Percentiles rank a stretch among this genome's conserved stretches.
These are phyloP conservation scores for Claviceps digitariae DNA, from an alignment of 2,329 filamentous ascomycete species.

Conservation along the genomic window DNA sequence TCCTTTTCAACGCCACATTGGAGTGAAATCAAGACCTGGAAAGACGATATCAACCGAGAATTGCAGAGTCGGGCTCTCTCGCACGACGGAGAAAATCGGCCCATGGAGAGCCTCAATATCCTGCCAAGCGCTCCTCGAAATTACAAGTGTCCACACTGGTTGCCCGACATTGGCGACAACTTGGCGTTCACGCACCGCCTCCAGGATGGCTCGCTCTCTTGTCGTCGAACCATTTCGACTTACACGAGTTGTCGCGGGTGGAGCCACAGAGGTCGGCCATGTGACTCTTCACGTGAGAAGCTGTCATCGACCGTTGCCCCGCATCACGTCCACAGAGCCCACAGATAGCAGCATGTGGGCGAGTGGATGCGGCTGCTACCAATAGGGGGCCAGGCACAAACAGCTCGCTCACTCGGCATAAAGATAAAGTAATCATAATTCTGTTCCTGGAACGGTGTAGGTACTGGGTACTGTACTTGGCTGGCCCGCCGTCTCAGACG, in stretches of 20 bases:
- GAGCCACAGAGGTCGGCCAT: not conserved
- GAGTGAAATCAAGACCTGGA: not conserved
- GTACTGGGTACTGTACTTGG: not conserved
- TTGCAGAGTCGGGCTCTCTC: not conserved
- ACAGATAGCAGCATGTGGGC: too few relatives aligned
- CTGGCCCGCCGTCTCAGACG: not conserved
- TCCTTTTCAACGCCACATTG: not conserved
- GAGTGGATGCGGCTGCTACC: not conserved
- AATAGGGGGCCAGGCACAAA: not conserved
- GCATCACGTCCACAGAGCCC: too few relatives aligned
- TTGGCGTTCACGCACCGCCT: not conserved
- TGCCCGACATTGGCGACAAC: not conserved
- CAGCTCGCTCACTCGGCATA: not conserved
- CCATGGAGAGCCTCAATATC: not conserved
- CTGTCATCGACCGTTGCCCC: not conserved
- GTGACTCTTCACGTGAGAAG: conserved; percentile 3
- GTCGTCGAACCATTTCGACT: conserved; percentile 5
- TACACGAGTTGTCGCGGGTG: conserved; percentile 5
- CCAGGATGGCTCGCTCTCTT: not conserved
- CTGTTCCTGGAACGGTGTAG: too few relatives aligned
- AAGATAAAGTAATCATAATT: too few relatives aligned
- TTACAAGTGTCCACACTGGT: not conserved
- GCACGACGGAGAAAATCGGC: not conserved
- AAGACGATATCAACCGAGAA: conserved; percentile 2
- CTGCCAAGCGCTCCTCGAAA: not conserved